Evolutionary conservation across 345 rosid species (phyloP), one percentile per base, ranked within the genome.

Genomic region (Lepidium africanum): DNA sequence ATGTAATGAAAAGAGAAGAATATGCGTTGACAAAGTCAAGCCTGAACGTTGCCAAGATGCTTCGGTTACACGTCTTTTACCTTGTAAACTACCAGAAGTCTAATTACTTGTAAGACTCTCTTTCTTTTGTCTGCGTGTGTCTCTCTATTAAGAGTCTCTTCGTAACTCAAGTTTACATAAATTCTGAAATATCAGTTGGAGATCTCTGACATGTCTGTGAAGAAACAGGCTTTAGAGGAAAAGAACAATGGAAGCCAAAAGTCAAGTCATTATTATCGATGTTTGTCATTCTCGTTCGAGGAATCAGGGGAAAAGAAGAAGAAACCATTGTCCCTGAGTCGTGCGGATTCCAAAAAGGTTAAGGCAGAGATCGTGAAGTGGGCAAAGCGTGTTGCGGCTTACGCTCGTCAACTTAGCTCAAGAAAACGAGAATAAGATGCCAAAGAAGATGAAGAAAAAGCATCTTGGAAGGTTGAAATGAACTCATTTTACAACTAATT

Each of bases 381-480:
- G 98, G 89, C 97, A 7, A 90, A 84, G 76, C 85, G 86, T 51
- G 95, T 90, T 1, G 98, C 73, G 5, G 77, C 75, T 3, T 86
- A 87, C 32, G 97, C 91, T 58, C 90, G 96, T 36, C 97, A 93
- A 76, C 85, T 90, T 49, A 90, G 96, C 65, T 62, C 78, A 2
- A 74, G 57, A 27, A 74, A 74, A 52, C 59, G 50, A 27, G 64
- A 64, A 0, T 38, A 76, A 83, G 9, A 30, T 30, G 33, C 49
- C 57, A 23, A 7, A 47, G 7, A 61, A 46, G 40, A 54, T 19
- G 39, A 57, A 36, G 14, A 62, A 53, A 46, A 53, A 46, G 69
- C 47, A 53, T 43, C n/a, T 62, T 17, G 17, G 17, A 51, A 49
- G 46, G 17, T 56, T 17, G 36, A 21, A n/a, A 37, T 38, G 10